phyloP scores from a whole-genome alignment of 257 asterid species.

The Scutellaria barbata region DNA sequence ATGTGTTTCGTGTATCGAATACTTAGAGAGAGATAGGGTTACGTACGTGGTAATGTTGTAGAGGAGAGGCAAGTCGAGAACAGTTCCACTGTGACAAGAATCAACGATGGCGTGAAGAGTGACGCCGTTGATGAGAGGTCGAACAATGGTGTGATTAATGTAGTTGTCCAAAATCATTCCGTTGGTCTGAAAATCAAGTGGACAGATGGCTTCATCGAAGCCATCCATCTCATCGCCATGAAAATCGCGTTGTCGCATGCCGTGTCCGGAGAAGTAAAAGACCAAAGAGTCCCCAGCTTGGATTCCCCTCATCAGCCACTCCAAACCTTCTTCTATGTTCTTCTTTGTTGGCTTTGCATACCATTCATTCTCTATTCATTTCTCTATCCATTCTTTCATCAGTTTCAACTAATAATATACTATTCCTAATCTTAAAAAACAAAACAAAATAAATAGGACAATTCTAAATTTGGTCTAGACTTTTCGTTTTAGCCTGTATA shows the following conservation, averaged over 20 bases:
- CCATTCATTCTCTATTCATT: slow-evolving; percentile 48
- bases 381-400: no score
- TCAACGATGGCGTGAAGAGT: slow-evolving; percentile 76
- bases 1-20: no score
- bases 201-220: slow-evolving; percentile 52
- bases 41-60: slow-evolving; percentile 47
- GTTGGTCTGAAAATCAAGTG: slow-evolving; percentile 58
- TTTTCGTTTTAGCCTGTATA: no score
- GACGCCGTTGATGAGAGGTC: slow-evolving; percentile 56
- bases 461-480: no score
- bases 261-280: slow-evolving; percentile 50
- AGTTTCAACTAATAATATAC: no score
- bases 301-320: slow-evolving; percentile 45
- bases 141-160: slow-evolving; percentile 55
- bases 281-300: slow-evolving; percentile 45
- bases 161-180: slow-evolving; percentile 66
- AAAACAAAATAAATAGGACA: no score
- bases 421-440: no score
- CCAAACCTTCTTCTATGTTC: slow-evolving; percentile 41
- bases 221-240: slow-evolving; percentile 47
- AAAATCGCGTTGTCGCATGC: slow-evolving; percentile 32
- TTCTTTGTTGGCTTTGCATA: slow-evolving; percentile 55
- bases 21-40: background rate
- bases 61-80: slow-evolving; percentile 64
- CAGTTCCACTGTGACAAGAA: slow-evolving; percentile 84